A percentile compares a stretch with the other conserved stretches of the same genome.
These are phyloP conservation scores for Yamadazyma triangularis DNA, from an alignment of 1,139 yeast genomes.

Conservation along the genomic window DNA sequence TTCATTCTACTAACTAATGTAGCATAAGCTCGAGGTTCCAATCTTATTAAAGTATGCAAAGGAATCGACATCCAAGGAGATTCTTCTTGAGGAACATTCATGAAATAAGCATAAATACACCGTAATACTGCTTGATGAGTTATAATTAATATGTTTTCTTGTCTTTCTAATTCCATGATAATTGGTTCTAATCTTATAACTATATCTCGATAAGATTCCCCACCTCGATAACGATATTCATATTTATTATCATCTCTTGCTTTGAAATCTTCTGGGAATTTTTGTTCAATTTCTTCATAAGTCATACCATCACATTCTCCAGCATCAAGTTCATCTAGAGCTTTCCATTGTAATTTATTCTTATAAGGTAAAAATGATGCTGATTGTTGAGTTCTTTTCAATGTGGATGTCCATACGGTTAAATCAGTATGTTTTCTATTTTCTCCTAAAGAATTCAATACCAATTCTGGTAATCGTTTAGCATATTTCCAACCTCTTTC, in stretches of 20 bases:
- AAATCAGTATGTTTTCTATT: constrained; percentile 60
- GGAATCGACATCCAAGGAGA: constrained; percentile 99
- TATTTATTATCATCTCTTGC: constrained; percentile 96
- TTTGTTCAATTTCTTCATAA: constrained; percentile 71
- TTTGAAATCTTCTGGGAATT: constrained; percentile 90
- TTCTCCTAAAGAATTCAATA: constrained; percentile 64
- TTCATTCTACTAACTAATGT: constrained; percentile 85
- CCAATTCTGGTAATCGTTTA: constrained; percentile 72
- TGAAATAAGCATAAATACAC: constrained; percentile 94
- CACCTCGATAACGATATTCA: constrained; percentile 94
- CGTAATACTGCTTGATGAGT: constrained; percentile 97
- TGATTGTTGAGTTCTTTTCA: constrained; percentile 89
- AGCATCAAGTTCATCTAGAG: constrained; percentile 94
- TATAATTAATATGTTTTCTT: constrained; percentile 89
- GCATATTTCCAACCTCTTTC: constrained; percentile 88
- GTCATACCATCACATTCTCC: constrained; percentile 98
- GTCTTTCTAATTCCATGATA: constrained; percentile 96
- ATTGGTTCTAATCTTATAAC: constrained; percentile 93
- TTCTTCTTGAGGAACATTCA: constrained; percentile 97
- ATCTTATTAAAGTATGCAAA: constrained; percentile 83
- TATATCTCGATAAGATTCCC: constrained; percentile 94
- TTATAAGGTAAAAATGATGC: constrained; percentile 79
- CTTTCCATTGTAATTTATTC: constrained; percentile 86
- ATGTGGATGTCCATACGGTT: constrained; percentile 96
- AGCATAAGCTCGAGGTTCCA: constrained; percentile 91